phyloP scores from a whole-genome alignment of 202 grass and related monocot genomes.

The Schoenoplectus tabernaemontani region DNA sequence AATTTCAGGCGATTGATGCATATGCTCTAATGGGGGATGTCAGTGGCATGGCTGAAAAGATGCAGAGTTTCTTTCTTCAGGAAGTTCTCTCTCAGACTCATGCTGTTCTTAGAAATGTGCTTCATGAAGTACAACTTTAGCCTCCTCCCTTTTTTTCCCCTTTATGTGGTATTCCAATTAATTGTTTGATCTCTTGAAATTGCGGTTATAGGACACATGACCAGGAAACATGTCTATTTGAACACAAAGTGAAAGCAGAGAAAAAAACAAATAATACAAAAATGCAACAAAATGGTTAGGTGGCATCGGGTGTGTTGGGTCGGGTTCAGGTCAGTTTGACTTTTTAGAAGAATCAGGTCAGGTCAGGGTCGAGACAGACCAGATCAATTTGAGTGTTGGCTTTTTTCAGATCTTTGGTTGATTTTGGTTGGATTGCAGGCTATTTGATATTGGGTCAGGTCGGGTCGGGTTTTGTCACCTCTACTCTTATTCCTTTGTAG shows the following conservation, averaged over 20 bases:
- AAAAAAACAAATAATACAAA: not conserved
- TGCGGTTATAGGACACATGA: slow-evolving; percentile 19
- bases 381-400: no score
- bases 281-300: not conserved
- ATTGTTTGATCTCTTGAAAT: slow-evolving; percentile 6
- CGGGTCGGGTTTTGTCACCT: no score
- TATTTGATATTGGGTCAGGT: no score
- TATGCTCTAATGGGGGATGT: slow-evolving; percentile 95
- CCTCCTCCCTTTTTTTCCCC: slow-evolving; percentile 3
- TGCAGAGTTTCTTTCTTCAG: slow-evolving; percentile 99
- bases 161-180: slow-evolving; percentile 9
- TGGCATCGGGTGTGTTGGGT: no score
- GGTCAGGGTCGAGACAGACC: no score
- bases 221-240: not conserved
- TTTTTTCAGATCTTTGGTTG: no score
- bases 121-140: slow-evolving; percentile 67
- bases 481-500: not conserved
- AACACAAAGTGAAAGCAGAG: not conserved
- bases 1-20: slow-evolving; percentile 76
- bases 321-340: no score
- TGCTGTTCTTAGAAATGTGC: slow-evolving; percentile 72
- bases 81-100: slow-evolving; percentile 95
- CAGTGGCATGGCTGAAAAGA: slow-evolving; percentile 96
- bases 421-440: no score
- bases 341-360: no score